Evolutionary conservation across 202 grass and related monocot species (phyloP).

Genomic region (Panicum virgatum): DNA sequence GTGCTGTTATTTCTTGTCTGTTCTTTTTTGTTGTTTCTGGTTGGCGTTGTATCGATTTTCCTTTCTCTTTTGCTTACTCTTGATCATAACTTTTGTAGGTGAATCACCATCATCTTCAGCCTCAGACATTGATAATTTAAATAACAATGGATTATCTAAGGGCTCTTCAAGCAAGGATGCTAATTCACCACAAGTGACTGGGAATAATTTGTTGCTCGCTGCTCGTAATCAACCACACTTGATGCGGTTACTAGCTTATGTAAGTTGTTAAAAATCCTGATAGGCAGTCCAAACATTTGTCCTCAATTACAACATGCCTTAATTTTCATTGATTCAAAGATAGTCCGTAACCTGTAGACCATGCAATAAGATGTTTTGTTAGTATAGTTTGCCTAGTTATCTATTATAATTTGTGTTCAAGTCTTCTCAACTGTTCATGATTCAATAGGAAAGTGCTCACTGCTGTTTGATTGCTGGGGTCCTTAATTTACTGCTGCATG

Average conservation of each 20-base stretch:
- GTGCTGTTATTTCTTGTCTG: not conserved
- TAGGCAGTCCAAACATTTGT: conserved; percentile 22
- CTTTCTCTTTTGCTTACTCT: conserved; percentile 7
- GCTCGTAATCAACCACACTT: conserved; percentile 83
- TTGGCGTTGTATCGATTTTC: not conserved
- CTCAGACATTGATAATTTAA: conserved; percentile 97
- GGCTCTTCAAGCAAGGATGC: conserved; percentile 73
- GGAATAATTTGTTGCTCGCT: conserved; percentile 65
- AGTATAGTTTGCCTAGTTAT: not conserved
- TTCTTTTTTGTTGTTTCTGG: conserved; percentile 5
- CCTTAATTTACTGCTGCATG: not conserved
- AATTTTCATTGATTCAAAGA: not conserved
- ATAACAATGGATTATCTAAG: conserved; percentile 81
- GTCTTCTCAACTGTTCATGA: not conserved
- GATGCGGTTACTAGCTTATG: conserved; percentile 80
- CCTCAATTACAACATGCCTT: not conserved
- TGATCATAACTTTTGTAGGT: conserved; percentile 61
- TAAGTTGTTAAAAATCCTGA: conserved; percentile 50
- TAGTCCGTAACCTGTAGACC: conserved; percentile 12
- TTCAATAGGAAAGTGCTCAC: not conserved
- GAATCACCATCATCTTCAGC: conserved; percentile 98
- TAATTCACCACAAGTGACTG: conserved; percentile 89
- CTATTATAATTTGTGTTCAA: conserved; percentile 5
- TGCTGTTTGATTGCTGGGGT: not conserved
- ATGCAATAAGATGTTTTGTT: not conserved